Conservation (phyloP, 202 grass and related monocot genomes). For the Saccharum hybrid region DNA sequence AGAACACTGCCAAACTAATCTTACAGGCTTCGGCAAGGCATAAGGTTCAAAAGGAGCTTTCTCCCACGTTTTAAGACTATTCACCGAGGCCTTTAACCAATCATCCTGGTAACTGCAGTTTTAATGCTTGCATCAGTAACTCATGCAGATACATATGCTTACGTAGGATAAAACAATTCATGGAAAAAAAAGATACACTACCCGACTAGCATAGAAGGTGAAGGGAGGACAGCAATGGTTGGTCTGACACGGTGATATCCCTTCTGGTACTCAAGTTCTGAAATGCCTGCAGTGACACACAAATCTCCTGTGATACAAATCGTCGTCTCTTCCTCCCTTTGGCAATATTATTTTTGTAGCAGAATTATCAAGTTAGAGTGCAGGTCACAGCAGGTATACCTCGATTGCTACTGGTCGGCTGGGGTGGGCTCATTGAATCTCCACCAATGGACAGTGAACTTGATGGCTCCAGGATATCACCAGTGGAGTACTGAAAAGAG, state of each 20-base stretch:
- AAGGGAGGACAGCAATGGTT: constrained; percentile 70
- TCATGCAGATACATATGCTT: constrained; percentile 31
- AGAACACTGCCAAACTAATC: constrained; percentile 37
- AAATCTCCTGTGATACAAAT: constrained; percentile 55
- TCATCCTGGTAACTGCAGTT: constrained; percentile 96
- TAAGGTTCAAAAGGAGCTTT: constrained; percentile 98
- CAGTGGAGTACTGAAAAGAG: constrained; percentile 66
- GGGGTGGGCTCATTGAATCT: constrained; percentile 78
- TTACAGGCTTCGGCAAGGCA: constrained; percentile 88
- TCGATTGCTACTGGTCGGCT: constrained; percentile 59
- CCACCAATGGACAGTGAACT: constrained; percentile 58
- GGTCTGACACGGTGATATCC: constrained; percentile 73
- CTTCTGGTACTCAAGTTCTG: constrained; percentile 76
- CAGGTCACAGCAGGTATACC: constrained; percentile 55
- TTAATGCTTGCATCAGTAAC: constrained; percentile 44
- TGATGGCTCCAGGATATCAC: constrained; percentile 68
- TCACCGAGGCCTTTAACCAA: constrained; percentile 86
- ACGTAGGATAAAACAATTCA: constrained; percentile 19
- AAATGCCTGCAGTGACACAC: constrained; percentile 60
- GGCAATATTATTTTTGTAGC: constrained; percentile 37
- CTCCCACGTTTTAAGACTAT: constrained; percentile 86
- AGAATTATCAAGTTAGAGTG: constrained; percentile 35
- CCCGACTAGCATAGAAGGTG: constrained; percentile 92
- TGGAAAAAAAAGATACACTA: constrained; percentile 49
- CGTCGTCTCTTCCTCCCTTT: constrained; percentile 61